Percentiles rank a stretch among this genome's conserved stretches.
Evolutionary conservation across 208 protist species (phyloP).

Genomic region (Leishmania lainsoni): DNA sequence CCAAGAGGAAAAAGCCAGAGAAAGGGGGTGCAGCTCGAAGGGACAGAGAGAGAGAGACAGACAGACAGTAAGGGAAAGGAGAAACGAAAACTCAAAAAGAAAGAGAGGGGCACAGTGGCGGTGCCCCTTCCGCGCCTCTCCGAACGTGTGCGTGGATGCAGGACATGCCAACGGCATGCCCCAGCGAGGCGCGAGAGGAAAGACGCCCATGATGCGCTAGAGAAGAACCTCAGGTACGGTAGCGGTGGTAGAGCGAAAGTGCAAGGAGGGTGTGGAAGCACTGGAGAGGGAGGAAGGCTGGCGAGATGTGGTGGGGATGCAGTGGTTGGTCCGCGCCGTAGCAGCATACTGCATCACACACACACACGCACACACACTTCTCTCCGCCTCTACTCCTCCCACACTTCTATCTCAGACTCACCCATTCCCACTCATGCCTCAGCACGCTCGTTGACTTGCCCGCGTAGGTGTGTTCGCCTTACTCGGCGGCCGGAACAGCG

Average conservation of each 20-base stretch:
- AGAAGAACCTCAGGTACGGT: background rate
- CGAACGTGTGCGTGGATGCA: background rate
- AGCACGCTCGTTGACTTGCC: slow-evolving; percentile 1
- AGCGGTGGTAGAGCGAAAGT: background rate
- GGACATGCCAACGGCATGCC: background rate
- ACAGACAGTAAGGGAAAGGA: background rate
- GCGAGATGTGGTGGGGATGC: background rate
- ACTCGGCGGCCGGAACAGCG: slow-evolving; percentile 30
- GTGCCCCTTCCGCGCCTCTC: background rate
- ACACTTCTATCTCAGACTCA: background rate
- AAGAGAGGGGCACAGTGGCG: background rate
- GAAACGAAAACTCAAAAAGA: background rate
- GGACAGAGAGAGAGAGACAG: background rate
- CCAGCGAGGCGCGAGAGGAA: background rate
- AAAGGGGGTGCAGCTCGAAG: background rate
- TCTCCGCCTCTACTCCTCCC: background rate
- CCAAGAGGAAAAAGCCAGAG: background rate
- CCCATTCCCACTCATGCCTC: background rate
- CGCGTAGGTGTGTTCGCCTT: slow-evolving; percentile 3
- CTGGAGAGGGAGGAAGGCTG: background rate
- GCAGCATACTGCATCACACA: background rate
- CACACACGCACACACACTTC: background rate
- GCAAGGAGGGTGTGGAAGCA: background rate
- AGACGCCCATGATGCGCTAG: background rate
- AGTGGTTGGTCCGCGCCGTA: background rate